Conservation (phyloP, 495 filamentous ascomycete species). For the Aspergillus heteromorphus region DNA sequence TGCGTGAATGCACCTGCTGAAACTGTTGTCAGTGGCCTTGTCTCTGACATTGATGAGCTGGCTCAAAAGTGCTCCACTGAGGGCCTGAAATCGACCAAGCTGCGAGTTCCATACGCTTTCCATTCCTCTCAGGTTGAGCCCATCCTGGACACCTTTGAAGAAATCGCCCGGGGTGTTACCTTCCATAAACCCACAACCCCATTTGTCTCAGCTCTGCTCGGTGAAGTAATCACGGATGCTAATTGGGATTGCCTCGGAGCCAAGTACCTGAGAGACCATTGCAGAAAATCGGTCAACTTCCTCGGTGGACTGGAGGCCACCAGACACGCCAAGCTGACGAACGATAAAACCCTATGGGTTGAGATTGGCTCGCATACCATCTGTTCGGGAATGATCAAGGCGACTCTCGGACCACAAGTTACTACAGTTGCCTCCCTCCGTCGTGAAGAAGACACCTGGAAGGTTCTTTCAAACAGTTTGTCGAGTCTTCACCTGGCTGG, state of each 20-base stretch:
- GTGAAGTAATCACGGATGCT: slow-evolving; percentile 49
- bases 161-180: slow-evolving; percentile 47
- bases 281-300: slow-evolving; percentile 71
- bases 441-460: slow-evolving; percentile 56
- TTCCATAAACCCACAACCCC: slow-evolving; percentile 60
- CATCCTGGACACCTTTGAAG: slow-evolving; percentile 60
- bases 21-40: slow-evolving; percentile 44
- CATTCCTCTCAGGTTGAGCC: slow-evolving; percentile 71
- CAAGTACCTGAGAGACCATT: slow-evolving; percentile 60
- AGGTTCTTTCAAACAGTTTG: slow-evolving; percentile 55
- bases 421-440: slow-evolving; percentile 55
- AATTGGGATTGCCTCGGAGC: slow-evolving; percentile 46
- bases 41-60: slow-evolving; percentile 50
- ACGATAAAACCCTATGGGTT: slow-evolving; percentile 45
- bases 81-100: slow-evolving; percentile 57
- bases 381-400: slow-evolving; percentile 63
- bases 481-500: slow-evolving; percentile 59
- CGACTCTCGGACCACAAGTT: slow-evolving; percentile 53
- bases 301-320: slow-evolving; percentile 56
- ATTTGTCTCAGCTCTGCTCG: slow-evolving; percentile 64
- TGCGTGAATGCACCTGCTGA: slow-evolving; percentile 44
- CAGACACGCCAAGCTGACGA: slow-evolving; percentile 38
- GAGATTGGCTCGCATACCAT: slow-evolving; percentile 69
- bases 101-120: slow-evolving; percentile 71
- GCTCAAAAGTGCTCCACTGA: slow-evolving; percentile 49